A percentile compares a stretch with the other conserved stretches of the same genome.
phyloP scores from a whole-genome alignment of 306 rosid genomes.

The Cercis canadensis region DNA sequence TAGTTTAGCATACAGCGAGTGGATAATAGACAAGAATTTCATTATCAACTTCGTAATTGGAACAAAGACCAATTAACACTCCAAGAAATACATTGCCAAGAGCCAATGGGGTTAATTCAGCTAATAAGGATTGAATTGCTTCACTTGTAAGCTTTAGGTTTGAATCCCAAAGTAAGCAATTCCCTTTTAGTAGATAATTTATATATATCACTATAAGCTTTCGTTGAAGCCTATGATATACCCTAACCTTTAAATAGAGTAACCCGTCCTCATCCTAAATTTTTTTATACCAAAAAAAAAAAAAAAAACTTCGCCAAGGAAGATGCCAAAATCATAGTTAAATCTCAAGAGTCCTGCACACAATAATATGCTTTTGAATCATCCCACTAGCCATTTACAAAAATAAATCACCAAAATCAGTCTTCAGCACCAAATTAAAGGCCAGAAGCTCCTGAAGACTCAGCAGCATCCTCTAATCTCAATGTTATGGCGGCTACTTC shows the following conservation, averaged over 20 bases:
- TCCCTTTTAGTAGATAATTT: too few species aligned
- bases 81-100: too few species aligned
- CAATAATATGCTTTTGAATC: conserved; percentile 44
- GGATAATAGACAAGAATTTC: conserved; percentile 8
- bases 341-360: conserved; percentile 34
- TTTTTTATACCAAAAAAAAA: too few species aligned
- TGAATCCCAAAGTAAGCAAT: too few species aligned
- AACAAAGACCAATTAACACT: conserved; percentile 33
- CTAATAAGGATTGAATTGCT: too few species aligned
- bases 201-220: too few species aligned
- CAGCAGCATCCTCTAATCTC: conserved; percentile 78
- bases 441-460: conserved; percentile 82
- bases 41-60: conserved; percentile 25
- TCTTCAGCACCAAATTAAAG: conserved; percentile 38
- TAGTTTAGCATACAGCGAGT: too few species aligned
- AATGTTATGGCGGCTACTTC: conserved; percentile 57
- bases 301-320: conserved; percentile 20
- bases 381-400: conserved; percentile 46
- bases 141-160: too few species aligned
- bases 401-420: conserved; percentile 36
- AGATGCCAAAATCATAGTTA: conserved; percentile 33
- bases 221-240: too few species aligned
- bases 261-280: too few species aligned
- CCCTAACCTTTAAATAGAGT: too few species aligned
- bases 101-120: too few species aligned